These are phyloP conservation scores for Cydonia oblonga DNA, from an alignment of 331 rosid genomes.

Conservation along the genomic window DNA sequence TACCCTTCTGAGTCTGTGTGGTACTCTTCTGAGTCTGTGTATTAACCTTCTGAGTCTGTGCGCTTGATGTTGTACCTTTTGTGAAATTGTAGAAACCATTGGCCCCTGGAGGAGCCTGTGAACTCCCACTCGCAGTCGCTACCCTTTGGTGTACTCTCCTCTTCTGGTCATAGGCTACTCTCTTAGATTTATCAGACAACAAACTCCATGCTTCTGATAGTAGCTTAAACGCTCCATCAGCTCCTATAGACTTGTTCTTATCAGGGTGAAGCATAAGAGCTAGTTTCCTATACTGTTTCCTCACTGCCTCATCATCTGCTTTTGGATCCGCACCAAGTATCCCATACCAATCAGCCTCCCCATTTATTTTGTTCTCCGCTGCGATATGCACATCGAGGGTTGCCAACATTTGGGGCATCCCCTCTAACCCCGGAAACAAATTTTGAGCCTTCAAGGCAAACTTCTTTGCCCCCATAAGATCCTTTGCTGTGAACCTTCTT, in stretches of 20 bases:
- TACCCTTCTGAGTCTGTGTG: slow-evolving; percentile 9
- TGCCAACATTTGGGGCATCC: slow-evolving; percentile 27
- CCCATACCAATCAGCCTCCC: slow-evolving; percentile 38
- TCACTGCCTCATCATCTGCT: slow-evolving; percentile 28
- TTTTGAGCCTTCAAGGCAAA: slow-evolving; percentile 34
- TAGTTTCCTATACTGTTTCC: slow-evolving; percentile 25
- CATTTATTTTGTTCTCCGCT: slow-evolving; percentile 23
- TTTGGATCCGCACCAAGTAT: slow-evolving; percentile 26
- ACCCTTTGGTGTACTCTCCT: slow-evolving; percentile 13
- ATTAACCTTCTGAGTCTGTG: slow-evolving; percentile 10
- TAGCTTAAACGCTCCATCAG: slow-evolving; percentile 32
- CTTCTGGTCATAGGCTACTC: slow-evolving; percentile 20
- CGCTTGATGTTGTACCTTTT: slow-evolving; percentile 5
- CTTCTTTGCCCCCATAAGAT: slow-evolving; percentile 23
- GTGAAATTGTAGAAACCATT: slow-evolving; percentile 25
- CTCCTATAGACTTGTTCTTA: slow-evolving; percentile 31
- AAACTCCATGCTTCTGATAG: slow-evolving; percentile 35
- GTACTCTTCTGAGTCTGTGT: slow-evolving; percentile 12
- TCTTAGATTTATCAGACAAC: slow-evolving; percentile 25
- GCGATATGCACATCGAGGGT: slow-evolving; percentile 23
- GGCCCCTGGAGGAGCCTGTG: slow-evolving; percentile 11
- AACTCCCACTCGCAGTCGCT: not conserved
- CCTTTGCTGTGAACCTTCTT: slow-evolving; percentile 21
- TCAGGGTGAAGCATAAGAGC: slow-evolving; percentile 36
- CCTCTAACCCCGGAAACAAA: slow-evolving; percentile 31